These are phyloP conservation scores for Sphaerostilbella broomeana DNA, from an alignment of 2,329 filamentous ascomycete genomes.

Conservation along the genomic window DNA sequence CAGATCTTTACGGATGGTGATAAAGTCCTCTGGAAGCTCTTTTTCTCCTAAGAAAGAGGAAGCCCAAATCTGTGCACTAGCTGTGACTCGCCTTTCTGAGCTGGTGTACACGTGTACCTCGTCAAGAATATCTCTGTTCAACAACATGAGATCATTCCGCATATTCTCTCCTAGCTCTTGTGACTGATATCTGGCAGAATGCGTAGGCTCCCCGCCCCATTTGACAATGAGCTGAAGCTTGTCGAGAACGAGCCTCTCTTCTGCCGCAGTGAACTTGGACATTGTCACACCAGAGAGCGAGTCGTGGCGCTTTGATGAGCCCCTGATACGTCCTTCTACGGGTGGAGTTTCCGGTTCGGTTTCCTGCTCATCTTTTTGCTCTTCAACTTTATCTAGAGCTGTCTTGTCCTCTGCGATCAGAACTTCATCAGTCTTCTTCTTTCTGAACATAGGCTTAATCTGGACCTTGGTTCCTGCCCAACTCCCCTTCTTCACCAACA, in stretches of 20 bases:
- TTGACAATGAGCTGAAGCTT: constrained; percentile 98
- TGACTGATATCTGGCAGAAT: constrained; percentile 92
- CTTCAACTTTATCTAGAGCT: too few relatives aligned
- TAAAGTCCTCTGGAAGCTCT: constrained; percentile 77
- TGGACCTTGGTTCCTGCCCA: constrained; percentile 98
- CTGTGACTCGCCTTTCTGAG: constrained; percentile 88
- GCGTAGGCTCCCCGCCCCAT: constrained; percentile 97
- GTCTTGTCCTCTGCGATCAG: constrained; percentile 22
- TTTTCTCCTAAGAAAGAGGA: constrained; percentile 82
- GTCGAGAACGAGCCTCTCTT: constrained; percentile 88
- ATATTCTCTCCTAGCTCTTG: constrained; percentile 94
- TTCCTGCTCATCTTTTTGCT: constrained; percentile 17
- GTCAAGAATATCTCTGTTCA: constrained; percentile 87
- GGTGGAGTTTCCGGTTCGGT: constrained; percentile 1
- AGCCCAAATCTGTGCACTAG: constrained; percentile 94
- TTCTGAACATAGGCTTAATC: constrained; percentile 98
- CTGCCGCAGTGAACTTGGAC: constrained; percentile 87
- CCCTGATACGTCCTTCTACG: constrained; percentile 6
- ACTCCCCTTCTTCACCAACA: constrained; percentile 82
- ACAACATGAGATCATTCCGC: constrained; percentile 85
- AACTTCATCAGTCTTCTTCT: constrained; percentile 63
- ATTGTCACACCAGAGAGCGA: constrained; percentile 86
- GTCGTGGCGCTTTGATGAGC: constrained; percentile 63
- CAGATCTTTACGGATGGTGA: constrained; percentile 87
- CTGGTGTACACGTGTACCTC: constrained; percentile 95